Conservation (phyloP, 2,329 filamentous ascomycete genomes). For the Talaromyces piceae region DNA sequence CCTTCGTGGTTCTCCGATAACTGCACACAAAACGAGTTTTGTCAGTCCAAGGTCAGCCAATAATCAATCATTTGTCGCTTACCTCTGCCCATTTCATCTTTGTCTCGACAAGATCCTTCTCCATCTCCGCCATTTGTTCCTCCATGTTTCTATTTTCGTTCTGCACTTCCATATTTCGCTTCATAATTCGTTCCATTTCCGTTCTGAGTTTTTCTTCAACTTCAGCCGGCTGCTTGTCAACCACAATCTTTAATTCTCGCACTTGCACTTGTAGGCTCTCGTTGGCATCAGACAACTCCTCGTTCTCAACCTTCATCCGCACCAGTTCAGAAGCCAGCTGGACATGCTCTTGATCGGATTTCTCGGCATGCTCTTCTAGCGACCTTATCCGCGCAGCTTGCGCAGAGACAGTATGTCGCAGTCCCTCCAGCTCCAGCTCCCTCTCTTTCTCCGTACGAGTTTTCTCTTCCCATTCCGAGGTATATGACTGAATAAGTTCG, state of each 20-base stretch:
- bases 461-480: constrained; percentile 86
- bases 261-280: constrained; percentile 82
- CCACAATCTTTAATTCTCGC: constrained; percentile 72
- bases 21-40: constrained; percentile 39
- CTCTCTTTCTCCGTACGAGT: constrained; percentile 72
- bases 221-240: constrained; percentile 82
- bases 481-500: constrained; percentile 73
- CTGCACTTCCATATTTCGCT: constrained; percentile 85
- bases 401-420: constrained; percentile 59
- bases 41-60: constrained; percentile 7
- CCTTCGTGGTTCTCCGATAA: constrained; percentile 63
- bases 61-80: constrained; percentile 28
- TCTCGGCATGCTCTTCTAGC: constrained; percentile 80
- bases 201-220: constrained; percentile 72
- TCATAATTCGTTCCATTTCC: constrained; percentile 88
- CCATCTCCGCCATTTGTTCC: constrained; percentile 84
- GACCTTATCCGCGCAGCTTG: constrained; percentile 71
- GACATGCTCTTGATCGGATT: constrained; percentile 83
- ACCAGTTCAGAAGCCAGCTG: constrained; percentile 86
- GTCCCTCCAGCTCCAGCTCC: constrained; percentile 68
- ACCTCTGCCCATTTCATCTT: constrained; percentile 97
- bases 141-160: constrained; percentile 85
- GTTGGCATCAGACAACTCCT: constrained; percentile 80
- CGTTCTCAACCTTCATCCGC: constrained; percentile 85
- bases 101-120: constrained; percentile 82